Percentiles rank a stretch among this genome's conserved stretches.
phyloP scores from a whole-genome alignment of 495 filamentous ascomycete species.

The Xylaria sp. region DNA sequence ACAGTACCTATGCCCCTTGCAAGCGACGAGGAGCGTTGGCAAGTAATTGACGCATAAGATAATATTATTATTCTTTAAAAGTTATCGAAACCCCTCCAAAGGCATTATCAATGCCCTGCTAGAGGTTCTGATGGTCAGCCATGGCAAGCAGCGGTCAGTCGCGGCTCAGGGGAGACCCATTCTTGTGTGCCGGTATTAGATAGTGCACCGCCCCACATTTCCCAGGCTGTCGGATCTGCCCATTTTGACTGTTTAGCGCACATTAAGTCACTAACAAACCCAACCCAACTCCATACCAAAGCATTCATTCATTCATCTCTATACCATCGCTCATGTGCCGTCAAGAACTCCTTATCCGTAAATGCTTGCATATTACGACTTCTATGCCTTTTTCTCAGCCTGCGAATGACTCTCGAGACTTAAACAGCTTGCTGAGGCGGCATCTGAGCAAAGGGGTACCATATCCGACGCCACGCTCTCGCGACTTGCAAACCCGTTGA shows the following conservation, averaged over 20 bases:
- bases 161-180: slow-evolving; percentile 2
- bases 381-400: neutral
- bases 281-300: neutral
- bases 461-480: slow-evolving; percentile 37
- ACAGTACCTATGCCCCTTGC: neutral
- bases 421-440: slow-evolving; percentile 23
- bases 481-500: slow-evolving; percentile 9
- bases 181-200: neutral
- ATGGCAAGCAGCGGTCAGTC: slow-evolving; percentile 5
- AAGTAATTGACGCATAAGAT: slow-evolving; percentile 14
- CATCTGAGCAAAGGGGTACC: slow-evolving; percentile 28
- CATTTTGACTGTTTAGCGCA: neutral
- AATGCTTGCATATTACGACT: neutral
- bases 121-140: neutral
- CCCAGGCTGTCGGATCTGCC: slow-evolving; percentile 16
- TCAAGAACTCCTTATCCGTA: neutral
- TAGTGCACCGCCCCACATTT: slow-evolving; percentile 10
- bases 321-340: neutral
- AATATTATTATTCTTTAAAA: neutral
- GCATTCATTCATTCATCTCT: neutral
- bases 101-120: neutral
- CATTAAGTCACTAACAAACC: neutral
- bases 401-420: slow-evolving; percentile 24
- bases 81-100: neutral
- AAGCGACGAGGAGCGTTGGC: neutral